phyloP scores from a whole-genome alignment of 2,329 filamentous ascomycete genomes.

The Monilinia laxa region DNA sequence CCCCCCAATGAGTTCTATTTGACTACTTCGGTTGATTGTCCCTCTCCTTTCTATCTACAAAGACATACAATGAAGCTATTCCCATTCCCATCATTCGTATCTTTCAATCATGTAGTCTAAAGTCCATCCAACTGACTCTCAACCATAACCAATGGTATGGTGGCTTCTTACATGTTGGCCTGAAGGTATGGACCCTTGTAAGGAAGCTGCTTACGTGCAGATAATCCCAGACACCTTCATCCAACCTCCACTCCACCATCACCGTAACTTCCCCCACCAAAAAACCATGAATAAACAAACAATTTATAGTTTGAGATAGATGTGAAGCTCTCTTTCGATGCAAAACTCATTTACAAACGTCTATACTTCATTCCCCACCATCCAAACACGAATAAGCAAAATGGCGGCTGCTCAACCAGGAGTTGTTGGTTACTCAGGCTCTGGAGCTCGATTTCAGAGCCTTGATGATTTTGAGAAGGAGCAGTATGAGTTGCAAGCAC shows the following conservation, averaged over 20 bases:
- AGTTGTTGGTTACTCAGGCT: neutral
- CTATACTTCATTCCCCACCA: neutral
- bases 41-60: neutral
- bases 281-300: neutral
- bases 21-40: no score
- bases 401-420: neutral
- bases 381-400: neutral
- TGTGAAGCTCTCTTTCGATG: neutral
- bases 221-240: neutral
- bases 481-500: conserved; percentile 14
- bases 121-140: neutral
- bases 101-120: neutral
- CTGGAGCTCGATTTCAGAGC: neutral
- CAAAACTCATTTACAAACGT: neutral
- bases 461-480: conserved; percentile 13
- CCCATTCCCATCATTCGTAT: neutral
- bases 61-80: neutral
- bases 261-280: neutral
- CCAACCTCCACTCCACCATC: no score
- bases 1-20: no score
- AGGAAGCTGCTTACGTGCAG: neutral
- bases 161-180: neutral
- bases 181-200: neutral
- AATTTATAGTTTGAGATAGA: neutral
- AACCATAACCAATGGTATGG: neutral